Percentiles rank a stretch among this genome's conserved stretches.
phyloP scores from a whole-genome alignment of 768 basidiomycete genomes.

The Lactifluus echinatus region DNA sequence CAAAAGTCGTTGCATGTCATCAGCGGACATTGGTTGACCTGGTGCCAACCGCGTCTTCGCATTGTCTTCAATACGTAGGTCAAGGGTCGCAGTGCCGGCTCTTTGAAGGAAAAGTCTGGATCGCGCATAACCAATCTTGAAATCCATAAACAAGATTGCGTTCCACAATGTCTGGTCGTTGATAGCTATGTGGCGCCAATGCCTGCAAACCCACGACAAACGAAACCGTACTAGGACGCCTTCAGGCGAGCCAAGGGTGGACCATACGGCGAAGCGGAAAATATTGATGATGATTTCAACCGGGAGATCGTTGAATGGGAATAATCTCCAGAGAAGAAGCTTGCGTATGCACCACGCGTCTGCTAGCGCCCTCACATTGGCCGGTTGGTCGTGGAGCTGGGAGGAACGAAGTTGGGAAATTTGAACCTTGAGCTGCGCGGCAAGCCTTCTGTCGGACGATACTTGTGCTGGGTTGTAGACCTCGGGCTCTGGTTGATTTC shows the following conservation, averaged over 20 bases:
- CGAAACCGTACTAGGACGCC: slow-evolving; percentile 30
- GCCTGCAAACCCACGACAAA: slow-evolving; percentile 51
- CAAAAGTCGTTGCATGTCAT: slow-evolving; percentile 41
- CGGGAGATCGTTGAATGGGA: slow-evolving; percentile 54
- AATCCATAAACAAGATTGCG: slow-evolving; percentile 54
- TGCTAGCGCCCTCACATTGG: neutral
- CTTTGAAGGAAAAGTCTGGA: slow-evolving; percentile 51
- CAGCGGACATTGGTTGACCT: slow-evolving; percentile 29
- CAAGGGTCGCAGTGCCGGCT: slow-evolving; percentile 45
- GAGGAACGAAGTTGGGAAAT: neutral
- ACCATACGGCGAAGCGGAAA: slow-evolving; percentile 53
- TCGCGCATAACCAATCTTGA: slow-evolving; percentile 36
- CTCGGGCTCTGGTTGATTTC: slow-evolving; percentile 11
- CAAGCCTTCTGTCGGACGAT: neutral
- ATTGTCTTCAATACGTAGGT: slow-evolving; percentile 51
- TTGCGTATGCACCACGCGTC: slow-evolving; percentile 9
- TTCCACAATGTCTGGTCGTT: slow-evolving; percentile 30
- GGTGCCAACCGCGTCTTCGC: slow-evolving; percentile 3
- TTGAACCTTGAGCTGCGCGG: slow-evolving; percentile 1
- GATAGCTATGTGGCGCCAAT: slow-evolving; percentile 24
- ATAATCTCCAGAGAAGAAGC: slow-evolving; percentile 33
- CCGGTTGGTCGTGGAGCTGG: neutral
- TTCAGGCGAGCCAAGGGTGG: slow-evolving; percentile 26
- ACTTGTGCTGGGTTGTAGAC: neutral
- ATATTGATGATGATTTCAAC: slow-evolving; percentile 58